Conservation (phyloP, 2,329 filamentous ascomycete genomes). For the Colletotrichum lupini region DNA sequence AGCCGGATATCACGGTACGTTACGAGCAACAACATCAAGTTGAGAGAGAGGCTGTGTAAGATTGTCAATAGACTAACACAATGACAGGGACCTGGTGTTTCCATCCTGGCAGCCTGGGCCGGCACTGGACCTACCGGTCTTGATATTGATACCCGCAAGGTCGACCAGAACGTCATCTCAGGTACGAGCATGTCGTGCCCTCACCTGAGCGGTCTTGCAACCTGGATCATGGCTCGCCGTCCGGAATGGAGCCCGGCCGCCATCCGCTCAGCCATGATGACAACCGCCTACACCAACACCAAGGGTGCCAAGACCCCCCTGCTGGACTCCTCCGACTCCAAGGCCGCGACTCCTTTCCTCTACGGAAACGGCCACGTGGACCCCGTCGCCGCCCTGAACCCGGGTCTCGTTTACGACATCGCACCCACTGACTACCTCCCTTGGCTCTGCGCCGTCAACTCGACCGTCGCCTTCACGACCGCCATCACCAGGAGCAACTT, state of each 20-base stretch:
- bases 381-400: conserved; percentile 40
- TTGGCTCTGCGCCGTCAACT: conserved; percentile 40
- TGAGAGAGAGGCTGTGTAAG: not conserved
- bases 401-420: conserved; percentile 36
- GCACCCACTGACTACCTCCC: conserved; percentile 39
- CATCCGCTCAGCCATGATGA: conserved; percentile 33
- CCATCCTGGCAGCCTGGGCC: conserved; percentile 32
- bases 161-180: conserved; percentile 30
- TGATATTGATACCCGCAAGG: conserved; percentile 6
- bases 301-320: conserved; percentile 1
- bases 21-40: not conserved
- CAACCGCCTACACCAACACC: conserved; percentile 15
- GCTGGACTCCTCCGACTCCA: not conserved
- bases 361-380: conserved; percentile 35
- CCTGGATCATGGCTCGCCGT: conserved; percentile 30
- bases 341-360: conserved; percentile 11
- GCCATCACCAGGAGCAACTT: conserved; percentile 17
- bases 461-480: conserved; percentile 25
- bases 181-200: conserved; percentile 36
- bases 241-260: conserved; percentile 30
- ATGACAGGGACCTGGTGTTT: conserved; percentile 22
- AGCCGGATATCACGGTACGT: conserved; percentile 33
- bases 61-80: not conserved
- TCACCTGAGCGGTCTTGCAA: conserved; percentile 32
- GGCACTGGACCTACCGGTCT: not conserved